These are phyloP conservation scores for Russula dissimulans DNA, from an alignment of 768 basidiomycete species.

Conservation along the genomic window DNA sequence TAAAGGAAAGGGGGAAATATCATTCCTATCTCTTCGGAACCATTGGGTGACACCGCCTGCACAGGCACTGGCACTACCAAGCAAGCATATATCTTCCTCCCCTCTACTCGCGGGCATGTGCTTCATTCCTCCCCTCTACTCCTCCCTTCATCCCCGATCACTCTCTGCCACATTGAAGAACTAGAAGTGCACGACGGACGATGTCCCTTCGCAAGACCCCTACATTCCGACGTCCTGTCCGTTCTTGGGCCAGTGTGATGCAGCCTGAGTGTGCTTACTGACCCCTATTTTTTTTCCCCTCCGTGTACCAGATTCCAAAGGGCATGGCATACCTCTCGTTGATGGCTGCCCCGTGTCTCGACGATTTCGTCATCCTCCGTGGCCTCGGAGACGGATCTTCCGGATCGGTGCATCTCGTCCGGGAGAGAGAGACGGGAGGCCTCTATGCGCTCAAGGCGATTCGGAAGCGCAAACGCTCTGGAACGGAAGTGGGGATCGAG, in stretches of 20 bases:
- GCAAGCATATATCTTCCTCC: not conserved
- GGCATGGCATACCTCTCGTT: conserved; percentile 1
- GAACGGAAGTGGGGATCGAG: not conserved
- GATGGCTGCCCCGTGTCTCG: conserved; percentile 8
- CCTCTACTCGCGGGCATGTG: not conserved
- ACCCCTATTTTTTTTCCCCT: not conserved
- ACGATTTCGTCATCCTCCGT: conserved; percentile 7
- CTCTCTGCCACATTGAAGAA: not conserved
- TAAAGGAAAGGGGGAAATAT: not conserved
- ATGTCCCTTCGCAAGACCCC: not conserved
- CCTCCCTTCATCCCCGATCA: not conserved
- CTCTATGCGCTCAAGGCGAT: conserved; percentile 16
- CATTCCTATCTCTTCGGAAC: conserved; percentile 7
- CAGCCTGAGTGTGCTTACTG: no score
- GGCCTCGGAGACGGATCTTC: conserved; percentile 13
- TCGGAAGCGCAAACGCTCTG: not conserved
- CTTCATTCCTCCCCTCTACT: not conserved
- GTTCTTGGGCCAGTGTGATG: not conserved
- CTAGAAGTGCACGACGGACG: not conserved
- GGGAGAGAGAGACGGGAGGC: conserved; percentile 7
- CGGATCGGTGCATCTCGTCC: conserved; percentile 3
- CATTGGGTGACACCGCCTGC: not conserved
- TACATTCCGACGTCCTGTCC: not conserved
- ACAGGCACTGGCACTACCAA: not conserved
- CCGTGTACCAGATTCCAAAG: not conserved